A percentile compares a stretch with the other conserved stretches of the same genome.
Conservation (phyloP, 2,329 filamentous ascomycete genomes). For the Aspergillus quadricinctus region DNA sequence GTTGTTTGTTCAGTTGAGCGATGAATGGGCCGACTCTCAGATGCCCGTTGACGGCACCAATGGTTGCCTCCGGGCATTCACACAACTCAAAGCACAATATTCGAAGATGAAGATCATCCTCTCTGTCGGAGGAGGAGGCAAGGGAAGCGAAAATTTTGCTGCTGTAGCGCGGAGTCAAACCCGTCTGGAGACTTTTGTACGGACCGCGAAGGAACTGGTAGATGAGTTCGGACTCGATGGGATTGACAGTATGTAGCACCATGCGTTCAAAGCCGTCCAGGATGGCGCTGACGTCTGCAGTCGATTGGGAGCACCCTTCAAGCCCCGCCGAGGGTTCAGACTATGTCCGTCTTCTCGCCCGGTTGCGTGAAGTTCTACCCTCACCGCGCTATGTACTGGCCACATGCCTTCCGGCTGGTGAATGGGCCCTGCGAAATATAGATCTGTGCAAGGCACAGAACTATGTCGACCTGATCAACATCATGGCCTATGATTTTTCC, state of each 20-base stretch:
- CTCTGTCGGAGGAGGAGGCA: conserved; percentile 66
- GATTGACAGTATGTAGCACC: conserved; percentile 62
- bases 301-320: conserved; percentile 76
- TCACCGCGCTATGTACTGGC: conserved; percentile 66
- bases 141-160: conserved; percentile 64
- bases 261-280: neutral
- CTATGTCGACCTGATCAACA: conserved; percentile 70
- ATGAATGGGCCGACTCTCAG: conserved; percentile 71
- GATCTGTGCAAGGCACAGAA: conserved; percentile 59
- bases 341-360: conserved; percentile 65
- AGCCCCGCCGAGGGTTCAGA: conserved; percentile 63
- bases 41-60: conserved; percentile 67
- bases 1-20: conserved; percentile 57
- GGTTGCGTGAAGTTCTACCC: conserved; percentile 63
- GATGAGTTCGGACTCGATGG: conserved; percentile 68
- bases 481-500: conserved; percentile 77
- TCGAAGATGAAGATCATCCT: conserved; percentile 69
- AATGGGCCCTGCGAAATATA: conserved; percentile 64
- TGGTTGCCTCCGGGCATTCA: conserved; percentile 69
- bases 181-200: conserved; percentile 65
- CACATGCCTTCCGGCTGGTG: conserved; percentile 65
- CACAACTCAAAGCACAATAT: conserved; percentile 66
- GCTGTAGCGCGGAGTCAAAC: conserved; percentile 59
- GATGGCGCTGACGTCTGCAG: conserved; percentile 38
- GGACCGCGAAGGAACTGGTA: conserved; percentile 62